phyloP scores from a whole-genome alignment of 83 land plant genomes.

The Diphasiastrum complanatum region DNA sequence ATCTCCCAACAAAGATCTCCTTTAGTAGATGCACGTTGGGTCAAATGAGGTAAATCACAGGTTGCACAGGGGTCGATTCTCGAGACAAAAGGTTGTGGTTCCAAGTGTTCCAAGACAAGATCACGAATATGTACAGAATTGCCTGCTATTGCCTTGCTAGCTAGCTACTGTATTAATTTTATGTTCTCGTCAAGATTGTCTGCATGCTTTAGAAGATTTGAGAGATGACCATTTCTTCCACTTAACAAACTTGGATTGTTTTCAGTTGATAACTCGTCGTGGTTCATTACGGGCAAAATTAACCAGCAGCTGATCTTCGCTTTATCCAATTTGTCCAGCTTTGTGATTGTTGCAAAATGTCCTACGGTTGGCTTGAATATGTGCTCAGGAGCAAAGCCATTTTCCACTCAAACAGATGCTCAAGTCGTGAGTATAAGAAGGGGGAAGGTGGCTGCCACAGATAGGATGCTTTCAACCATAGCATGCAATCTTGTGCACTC shows the following conservation, averaged over 20 bases:
- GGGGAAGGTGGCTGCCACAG: constrained; percentile 51
- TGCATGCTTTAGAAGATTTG: neutral
- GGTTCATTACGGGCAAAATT: constrained; percentile 15
- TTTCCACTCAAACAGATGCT: constrained; percentile 3
- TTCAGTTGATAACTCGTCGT: constrained; percentile 4
- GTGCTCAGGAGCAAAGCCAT: neutral
- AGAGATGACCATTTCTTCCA: no score
- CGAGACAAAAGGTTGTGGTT: no score
- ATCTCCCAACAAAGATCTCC: no score
- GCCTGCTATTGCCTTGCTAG: constrained; percentile 48
- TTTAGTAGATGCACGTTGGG: no score
- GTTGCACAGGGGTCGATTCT: no score
- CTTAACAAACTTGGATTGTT: no score
- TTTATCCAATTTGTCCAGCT: constrained; percentile 43
- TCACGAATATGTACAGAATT: constrained; percentile 41
- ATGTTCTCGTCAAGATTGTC: constrained; percentile 32
- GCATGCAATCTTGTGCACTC: constrained; percentile 49
- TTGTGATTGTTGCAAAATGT: constrained; percentile 27
- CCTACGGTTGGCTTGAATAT: neutral
- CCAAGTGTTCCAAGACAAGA: constrained; percentile 43
- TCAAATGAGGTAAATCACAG: no score
- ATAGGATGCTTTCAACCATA: constrained; percentile 41
- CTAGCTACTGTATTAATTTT: constrained; percentile 56
- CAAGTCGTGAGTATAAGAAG: constrained; percentile 52
- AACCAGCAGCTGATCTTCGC: constrained; percentile 28